phyloP scores from a whole-genome alignment of 352 stramenopile species.

The Phytophthora macrochlamydospora region DNA sequence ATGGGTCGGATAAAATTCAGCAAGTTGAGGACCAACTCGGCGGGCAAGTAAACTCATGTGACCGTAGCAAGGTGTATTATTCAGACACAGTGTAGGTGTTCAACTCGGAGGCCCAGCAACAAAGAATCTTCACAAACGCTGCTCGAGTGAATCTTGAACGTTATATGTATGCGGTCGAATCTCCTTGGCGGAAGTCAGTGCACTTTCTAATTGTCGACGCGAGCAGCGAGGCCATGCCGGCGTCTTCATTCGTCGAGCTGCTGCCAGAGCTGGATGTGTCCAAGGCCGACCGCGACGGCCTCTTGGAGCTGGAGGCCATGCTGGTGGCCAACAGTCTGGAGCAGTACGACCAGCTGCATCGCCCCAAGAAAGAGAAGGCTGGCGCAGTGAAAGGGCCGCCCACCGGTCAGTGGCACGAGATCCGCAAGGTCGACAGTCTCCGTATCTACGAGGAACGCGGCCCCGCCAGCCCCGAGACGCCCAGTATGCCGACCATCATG shows the following conservation, averaged over 20 bases:
- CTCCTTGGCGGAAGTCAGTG: neutral
- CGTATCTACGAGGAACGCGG: conserved; percentile 34
- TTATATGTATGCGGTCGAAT: too few relatives aligned
- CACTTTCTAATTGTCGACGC: conserved; percentile 11
- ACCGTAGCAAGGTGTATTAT: too few relatives aligned
- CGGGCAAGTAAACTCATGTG: too few relatives aligned
- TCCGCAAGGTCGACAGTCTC: conserved; percentile 30
- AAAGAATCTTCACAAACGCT: too few relatives aligned
- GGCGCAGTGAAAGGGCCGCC: conserved; percentile 1
- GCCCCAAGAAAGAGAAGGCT: conserved; percentile 10
- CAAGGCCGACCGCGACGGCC: conserved; percentile 15
- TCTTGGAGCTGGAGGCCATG: conserved; percentile 24
- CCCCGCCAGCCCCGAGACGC: neutral
- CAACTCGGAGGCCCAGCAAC: too few relatives aligned
- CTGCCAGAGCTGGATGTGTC: conserved; percentile 25
- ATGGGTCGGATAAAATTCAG: too few relatives aligned
- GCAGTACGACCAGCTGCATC: conserved; percentile 25
- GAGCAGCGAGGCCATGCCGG: conserved; percentile 11
- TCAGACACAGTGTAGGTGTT: too few relatives aligned
- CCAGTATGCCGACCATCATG: conserved; percentile 26
- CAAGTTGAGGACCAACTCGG: too few relatives aligned
- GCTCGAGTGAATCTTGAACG: too few relatives aligned
- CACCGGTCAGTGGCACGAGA: conserved; percentile 28
- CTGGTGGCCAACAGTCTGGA: conserved; percentile 26
- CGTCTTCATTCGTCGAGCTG: conserved; percentile 10